Evolutionary conservation across 805 yeast genomes (phyloP), one percentile per base, ranked within the genome.

Genomic region (Candida broadrunensis): DNA sequence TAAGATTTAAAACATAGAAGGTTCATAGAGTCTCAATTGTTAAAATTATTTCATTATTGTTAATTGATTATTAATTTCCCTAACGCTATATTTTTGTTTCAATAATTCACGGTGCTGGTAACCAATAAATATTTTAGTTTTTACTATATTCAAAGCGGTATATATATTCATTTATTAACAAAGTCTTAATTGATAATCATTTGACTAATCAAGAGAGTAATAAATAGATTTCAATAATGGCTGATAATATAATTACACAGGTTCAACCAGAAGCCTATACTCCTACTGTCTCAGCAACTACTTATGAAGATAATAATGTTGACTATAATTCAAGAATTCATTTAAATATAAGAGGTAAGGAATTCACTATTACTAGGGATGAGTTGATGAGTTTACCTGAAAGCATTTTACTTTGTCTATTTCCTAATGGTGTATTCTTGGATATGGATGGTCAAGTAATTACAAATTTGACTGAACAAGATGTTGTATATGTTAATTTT

Each of bases 321-420:
- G 83, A 78, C 50, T 77, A 70, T 51, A 79, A 77, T 57, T 81
- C 90, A 5, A 75, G 80, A 45, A 86, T 91, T 41, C 82, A 79
- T 55, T 72, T 91, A 64, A 82, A 87, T 54, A 75, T 91, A 39
- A 77, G 96, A 37, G 96, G 95, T 15, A 65, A 64, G 14, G 66
- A 73, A 46, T 88, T 90, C 61, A 78, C 80, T 37, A 82, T 93
- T 36, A 81, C 95, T 4, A 74, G 97, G 46, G 95, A 88, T 52
- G 96, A 88, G 58, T 74, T 93, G 49, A 83, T 90, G 88, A 81
- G 88, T 38, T 69, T 93, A 24, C 99, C 99, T 1, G 99, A 93
- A 58, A 81, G 90, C 45, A 80, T 93, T 18, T 67, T 93, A 43
- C 75, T 90, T 40, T 87, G 97, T 52, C 67, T 93, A 17, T 87